Base-by-base conservation (phyloP, 768 basidiomycete genomes). In the Mycena vulgaris region DNA sequence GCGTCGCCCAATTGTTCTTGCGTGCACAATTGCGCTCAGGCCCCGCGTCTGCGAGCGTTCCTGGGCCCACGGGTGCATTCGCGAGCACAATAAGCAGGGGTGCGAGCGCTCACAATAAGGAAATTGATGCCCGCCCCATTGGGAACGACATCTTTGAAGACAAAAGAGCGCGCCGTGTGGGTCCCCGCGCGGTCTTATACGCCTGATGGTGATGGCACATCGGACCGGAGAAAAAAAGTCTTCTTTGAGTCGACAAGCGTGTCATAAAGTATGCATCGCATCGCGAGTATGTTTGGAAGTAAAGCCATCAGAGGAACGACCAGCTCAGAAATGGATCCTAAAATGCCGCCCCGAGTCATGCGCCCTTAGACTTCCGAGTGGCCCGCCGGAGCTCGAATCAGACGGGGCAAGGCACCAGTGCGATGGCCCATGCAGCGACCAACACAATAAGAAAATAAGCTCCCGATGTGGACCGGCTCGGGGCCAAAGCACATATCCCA, bases 91-190 rank as follows among this genome's bases (percentile, higher is more conserved):
- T 68, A 56, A 55, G 59, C 42, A 21, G 59, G n/a, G 28, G 33
- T 62, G 31, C 30, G 30, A 62, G 23, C 28, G 21, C 9, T 9
- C 19, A 68, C 66, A 68, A 62, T 68, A 68, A 62, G 31, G 58
- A 68, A 55, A 55, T 47, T 68, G 66, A 62, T 68, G 59, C 52
- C 28, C 28, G 45, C 35, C 60, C n/a, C 28, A 23, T 68, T 59
- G 39, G 66, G 66, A 42, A 37, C n/a, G 23, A 35, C 45, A 39
- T 47, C 13, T 17, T 40, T 10, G 21, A n/a, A 68, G 53, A 68
- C 66, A 67, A 68, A 62, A 68, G 49, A 45, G 42, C 52, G 66
- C 59, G 51, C 1, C 59, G 66, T 35, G 49, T 68, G 42, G 59
- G 66, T 68, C 66, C 53, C 42, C 59, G 42, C 23, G 23, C 59